Evolutionary conservation across 2,329 filamentous ascomycete genomes (phyloP), one percentile per base, ranked within the genome.

Genomic region (Cercospora citrullina): DNA sequence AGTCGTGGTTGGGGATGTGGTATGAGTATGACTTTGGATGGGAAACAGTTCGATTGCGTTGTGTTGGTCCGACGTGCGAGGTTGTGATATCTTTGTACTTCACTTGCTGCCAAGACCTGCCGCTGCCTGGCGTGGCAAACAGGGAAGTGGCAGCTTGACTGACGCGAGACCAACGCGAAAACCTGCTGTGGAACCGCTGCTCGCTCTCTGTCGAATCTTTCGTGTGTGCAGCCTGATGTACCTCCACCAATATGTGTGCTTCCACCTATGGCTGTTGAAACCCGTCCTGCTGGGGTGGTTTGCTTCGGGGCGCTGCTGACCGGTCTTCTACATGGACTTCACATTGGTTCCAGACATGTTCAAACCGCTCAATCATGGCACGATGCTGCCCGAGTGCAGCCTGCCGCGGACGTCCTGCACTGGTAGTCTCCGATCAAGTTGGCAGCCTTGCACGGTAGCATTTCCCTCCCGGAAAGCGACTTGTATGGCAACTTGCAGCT

Each of bases 51-150:
- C 12, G 48, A 26, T 28, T n/a, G 48, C 23, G 48, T 28, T 30
- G 14, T n/a, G 48, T 55, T 55, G 23, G 23, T n/a, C 26, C 6
- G 16, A 30, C 8, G 57, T 60, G 55, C 59, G 42, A 21, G 8
- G 6, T 55, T 31, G 60, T 16, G 39, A 57, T 36, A 12, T 18
- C 53, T 57, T 64, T 64, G 53, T 60, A 62, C 31, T 30, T 48
- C 45, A 28, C 36, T 45, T 45, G 5, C 60, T 51, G 60, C 60
- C 60, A 62, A 62, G 60, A 48, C 36, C 36, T 39, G 18, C 18
- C 14, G 31, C 39, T 62, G 60, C 60, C 60, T 62, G 39, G 36
- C 26, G 60, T 62, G 60, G 60, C 60, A 62, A 62, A 62, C 60
- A 51, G 39, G 60, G 60, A 62, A 62, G 58, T 31, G 8, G 60